Evolutionary conservation across 768 basidiomycete species (phyloP).

Genomic region (Dentipellis fragilis): DNA sequence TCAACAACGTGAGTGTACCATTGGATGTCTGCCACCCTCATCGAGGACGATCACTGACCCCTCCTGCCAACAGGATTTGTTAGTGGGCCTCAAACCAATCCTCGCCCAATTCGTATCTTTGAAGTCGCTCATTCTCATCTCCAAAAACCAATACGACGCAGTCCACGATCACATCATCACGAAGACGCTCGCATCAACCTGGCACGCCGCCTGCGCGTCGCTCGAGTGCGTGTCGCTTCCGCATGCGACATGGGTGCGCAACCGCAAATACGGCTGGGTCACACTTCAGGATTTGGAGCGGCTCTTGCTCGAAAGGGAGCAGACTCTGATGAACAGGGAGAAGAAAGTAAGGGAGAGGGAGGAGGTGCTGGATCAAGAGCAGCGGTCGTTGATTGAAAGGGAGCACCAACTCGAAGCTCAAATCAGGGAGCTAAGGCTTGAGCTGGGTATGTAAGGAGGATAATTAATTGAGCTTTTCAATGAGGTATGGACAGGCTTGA

Average conservation of each 20-base stretch:
- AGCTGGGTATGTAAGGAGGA: background rate
- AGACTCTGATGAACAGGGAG: conserved; percentile 2
- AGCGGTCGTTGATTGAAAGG: background rate
- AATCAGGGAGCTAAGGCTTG: conserved; percentile 1
- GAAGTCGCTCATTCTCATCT: conserved; percentile 17
- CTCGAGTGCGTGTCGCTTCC: conserved; percentile 18
- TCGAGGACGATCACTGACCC: background rate
- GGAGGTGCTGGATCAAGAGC: background rate
- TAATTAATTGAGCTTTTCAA: background rate
- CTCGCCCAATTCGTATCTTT: conserved; percentile 15
- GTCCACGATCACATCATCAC: conserved; percentile 11
- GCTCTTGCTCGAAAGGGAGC: conserved; percentile 6
- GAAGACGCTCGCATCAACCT: conserved; percentile 8
- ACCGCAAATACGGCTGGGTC: conserved; percentile 15
- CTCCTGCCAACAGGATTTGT: conserved; percentile 13
- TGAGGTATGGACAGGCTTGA: too few relatives aligned
- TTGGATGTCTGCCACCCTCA: background rate
- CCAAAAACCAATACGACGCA: conserved; percentile 15
- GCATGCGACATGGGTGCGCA: conserved; percentile 14
- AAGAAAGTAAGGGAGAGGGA: conserved; percentile 4
- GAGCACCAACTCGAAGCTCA: conserved; percentile 2
- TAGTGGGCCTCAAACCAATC: conserved; percentile 14
- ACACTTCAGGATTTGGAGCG: conserved; percentile 15
- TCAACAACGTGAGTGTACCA: conserved; percentile 16
- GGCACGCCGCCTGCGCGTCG: conserved; percentile 16